These are phyloP conservation scores for Fallopia convolvulus DNA, from an alignment of 148 eudicot genomes.

Conservation along the genomic window DNA sequence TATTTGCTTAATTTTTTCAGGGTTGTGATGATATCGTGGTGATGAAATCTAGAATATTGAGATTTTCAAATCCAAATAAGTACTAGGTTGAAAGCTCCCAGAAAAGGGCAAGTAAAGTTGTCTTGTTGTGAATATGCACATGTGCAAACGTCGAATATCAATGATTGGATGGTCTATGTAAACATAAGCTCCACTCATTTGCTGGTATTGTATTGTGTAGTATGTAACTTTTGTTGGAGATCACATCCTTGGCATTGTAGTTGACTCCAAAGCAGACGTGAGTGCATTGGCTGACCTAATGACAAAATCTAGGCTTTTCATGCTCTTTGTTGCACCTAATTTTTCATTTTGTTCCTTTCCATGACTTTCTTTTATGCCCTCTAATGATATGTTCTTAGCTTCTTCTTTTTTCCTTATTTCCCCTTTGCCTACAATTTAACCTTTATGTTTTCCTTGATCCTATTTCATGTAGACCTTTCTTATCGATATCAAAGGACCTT, in stretches of 20 bases:
- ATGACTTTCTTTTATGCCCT: not conserved
- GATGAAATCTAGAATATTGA: slow-evolving; percentile 66
- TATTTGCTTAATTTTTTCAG: slow-evolving; percentile 23
- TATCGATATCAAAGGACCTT: slow-evolving; percentile 92
- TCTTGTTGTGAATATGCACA: not conserved
- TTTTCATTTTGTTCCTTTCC: not conserved
- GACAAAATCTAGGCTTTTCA: not conserved
- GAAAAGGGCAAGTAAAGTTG: slow-evolving; percentile 49
- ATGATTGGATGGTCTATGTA: not conserved
- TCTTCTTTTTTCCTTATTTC: not conserved
- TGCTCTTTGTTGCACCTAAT: too few relatives aligned
- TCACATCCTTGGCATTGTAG: slow-evolving; percentile 87
- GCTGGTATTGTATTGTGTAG: slow-evolving; percentile 34
- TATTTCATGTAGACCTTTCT: slow-evolving; percentile 59
- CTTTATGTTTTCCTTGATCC: not conserved
- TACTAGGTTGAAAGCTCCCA: slow-evolving; percentile 96
- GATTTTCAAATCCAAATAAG: slow-evolving; percentile 69
- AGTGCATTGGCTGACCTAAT: slow-evolving; percentile 19
- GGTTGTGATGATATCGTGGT: slow-evolving; percentile 70
- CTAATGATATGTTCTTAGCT: too few relatives aligned
- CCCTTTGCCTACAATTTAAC: not conserved
- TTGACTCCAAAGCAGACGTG: slow-evolving; percentile 80
- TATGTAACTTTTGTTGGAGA: slow-evolving; percentile 81
- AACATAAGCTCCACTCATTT: not conserved
- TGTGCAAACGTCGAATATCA: too few relatives aligned